Evolutionary conservation across 192 early-diverging fungal genomes (phyloP).

Genomic region (Gamsiella multidivaricata): DNA sequence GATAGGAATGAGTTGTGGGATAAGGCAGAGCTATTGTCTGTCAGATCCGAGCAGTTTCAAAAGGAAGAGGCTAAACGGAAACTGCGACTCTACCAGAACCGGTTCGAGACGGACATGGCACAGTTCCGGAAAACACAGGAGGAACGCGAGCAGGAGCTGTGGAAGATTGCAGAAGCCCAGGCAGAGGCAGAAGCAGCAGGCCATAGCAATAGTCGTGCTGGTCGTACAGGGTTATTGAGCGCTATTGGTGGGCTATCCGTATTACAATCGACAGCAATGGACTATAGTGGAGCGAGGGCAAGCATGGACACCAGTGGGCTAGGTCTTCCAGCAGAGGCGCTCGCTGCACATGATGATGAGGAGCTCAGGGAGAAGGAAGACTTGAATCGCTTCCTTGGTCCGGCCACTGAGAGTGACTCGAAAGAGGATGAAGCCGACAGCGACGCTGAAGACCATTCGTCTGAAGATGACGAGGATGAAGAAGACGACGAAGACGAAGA

Average conservation of each 20-base stretch:
- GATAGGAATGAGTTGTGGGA: conserved; percentile 47
- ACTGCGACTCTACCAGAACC: conserved; percentile 30
- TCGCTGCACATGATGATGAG: conserved; percentile 14
- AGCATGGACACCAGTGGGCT: not conserved
- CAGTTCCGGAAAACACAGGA: conserved; percentile 29
- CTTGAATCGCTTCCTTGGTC: conserved; percentile 30
- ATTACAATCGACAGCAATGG: too few relatives aligned
- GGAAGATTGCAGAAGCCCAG: conserved; percentile 17
- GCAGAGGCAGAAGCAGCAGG: not conserved
- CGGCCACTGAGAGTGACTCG: conserved; percentile 30
- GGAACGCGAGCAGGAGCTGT: conserved; percentile 30
- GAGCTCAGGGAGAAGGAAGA: conserved; percentile 31
- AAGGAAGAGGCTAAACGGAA: conserved; percentile 43
- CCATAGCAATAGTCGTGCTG: not conserved
- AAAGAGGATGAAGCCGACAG: conserved; percentile 21
- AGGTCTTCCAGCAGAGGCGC: too few relatives aligned
- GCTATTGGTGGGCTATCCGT: too few relatives aligned
- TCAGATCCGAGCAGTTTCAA: conserved; percentile 36
- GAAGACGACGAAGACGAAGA: conserved; percentile 11
- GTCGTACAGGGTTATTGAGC: too few relatives aligned
- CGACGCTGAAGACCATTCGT: not conserved
- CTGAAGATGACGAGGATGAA: conserved; percentile 12
- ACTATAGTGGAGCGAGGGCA: not conserved
- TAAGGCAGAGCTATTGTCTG: conserved; percentile 41
- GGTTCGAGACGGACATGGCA: conserved; percentile 47